Percentiles rank a stretch among this genome's conserved stretches.
These are phyloP conservation scores for Pyrus hybrid DNA, from an alignment of 331 rosid species.

Conservation along the genomic window DNA sequence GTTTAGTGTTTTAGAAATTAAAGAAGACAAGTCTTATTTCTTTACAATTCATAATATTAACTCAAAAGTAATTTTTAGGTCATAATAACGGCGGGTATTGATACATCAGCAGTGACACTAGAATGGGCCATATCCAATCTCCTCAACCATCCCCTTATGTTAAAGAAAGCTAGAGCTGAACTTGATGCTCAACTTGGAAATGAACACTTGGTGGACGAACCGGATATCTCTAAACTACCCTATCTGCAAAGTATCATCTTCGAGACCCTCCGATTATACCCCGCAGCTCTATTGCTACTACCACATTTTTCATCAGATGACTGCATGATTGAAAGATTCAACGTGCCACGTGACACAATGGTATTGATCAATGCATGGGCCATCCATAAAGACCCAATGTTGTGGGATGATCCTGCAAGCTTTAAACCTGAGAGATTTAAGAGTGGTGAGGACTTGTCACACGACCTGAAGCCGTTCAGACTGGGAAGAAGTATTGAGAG, in stretches of 20 bases:
- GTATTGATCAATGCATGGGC: constrained; percentile 56
- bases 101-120: constrained; percentile 33
- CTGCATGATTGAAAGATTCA: constrained; percentile 25
- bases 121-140: constrained; percentile 50
- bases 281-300: constrained; percentile 22
- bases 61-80: constrained; percentile 4
- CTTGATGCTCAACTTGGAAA: constrained; percentile 30
- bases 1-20: too few relatives aligned
- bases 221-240: constrained; percentile 17
- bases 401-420: constrained; percentile 36
- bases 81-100: constrained; percentile 31
- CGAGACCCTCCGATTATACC: constrained; percentile 39
- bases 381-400: constrained; percentile 31
- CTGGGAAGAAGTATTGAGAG: constrained; percentile 11
- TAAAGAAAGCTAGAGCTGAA: constrained; percentile 35
- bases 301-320: constrained; percentile 37
- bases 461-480: constrained; percentile 32
- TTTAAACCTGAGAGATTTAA: constrained; percentile 48
- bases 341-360: constrained; percentile 37
- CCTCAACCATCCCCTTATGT: constrained; percentile 35
- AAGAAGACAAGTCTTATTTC: too few relatives aligned
- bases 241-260: constrained; percentile 36
- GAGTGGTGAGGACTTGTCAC: background rate
- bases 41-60: background rate
- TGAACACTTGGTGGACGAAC: constrained; percentile 32